Percentiles rank a stretch among this genome's conserved stretches.
Conservation (phyloP, 257 asterid genomes). For the Solanum chiquidenum region DNA sequence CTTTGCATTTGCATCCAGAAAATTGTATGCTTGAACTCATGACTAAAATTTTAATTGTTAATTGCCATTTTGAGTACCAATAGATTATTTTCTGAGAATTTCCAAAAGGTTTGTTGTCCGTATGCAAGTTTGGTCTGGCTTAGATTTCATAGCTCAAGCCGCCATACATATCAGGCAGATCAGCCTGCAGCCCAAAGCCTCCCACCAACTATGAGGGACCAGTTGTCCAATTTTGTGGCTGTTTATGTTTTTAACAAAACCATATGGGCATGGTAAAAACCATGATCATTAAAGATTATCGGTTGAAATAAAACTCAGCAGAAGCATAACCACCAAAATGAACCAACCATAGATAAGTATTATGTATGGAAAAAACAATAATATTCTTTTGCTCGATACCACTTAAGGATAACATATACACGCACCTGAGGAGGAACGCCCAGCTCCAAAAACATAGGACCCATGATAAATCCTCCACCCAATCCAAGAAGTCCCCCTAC, state of each 20-base stretch:
- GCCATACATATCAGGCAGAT: neutral
- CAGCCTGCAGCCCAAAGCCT: neutral
- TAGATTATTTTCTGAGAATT: neutral
- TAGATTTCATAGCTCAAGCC: neutral
- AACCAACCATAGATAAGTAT: neutral
- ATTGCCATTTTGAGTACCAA: neutral
- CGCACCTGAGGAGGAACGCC: constrained; percentile 66
- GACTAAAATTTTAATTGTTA: neutral
- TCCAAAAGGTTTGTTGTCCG: neutral
- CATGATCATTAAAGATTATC: neutral
- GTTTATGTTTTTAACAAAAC: neutral
- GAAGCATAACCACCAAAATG: neutral
- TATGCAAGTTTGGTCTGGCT: neutral
- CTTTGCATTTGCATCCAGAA: neutral
- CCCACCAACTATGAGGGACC: neutral
- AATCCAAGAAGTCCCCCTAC: constrained; percentile 97
- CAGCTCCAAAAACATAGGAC: constrained; percentile 43
- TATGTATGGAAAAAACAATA: neutral
- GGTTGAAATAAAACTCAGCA: neutral
- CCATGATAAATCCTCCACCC: constrained; percentile 87
- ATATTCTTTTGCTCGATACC: neutral
- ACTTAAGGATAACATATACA: neutral
- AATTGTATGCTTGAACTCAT: neutral
- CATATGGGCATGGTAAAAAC: neutral
- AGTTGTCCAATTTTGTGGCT: neutral